Percentiles rank a stretch among this genome's conserved stretches.
These are phyloP conservation scores for Dictyostelium purpureum DNA, from an alignment of 78 protist species.

Conservation along the genomic window DNA sequence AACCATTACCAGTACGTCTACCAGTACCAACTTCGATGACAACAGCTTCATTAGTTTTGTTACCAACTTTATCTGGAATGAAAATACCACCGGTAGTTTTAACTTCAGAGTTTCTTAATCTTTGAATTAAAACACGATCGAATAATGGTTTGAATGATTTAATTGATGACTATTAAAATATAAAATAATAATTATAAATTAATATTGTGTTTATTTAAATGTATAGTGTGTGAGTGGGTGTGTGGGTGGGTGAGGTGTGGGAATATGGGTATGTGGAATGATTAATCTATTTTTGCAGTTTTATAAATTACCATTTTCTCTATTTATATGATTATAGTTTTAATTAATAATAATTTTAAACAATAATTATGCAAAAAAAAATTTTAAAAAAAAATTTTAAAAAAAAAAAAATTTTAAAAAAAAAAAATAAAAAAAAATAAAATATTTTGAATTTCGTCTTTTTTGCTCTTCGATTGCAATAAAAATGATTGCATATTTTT, in stretches of 20 bases:
- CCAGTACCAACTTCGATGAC: constrained; percentile 75
- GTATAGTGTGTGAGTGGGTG: not conserved
- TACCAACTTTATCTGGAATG: constrained; percentile 37
- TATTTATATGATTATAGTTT: too few species aligned
- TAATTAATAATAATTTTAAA: too few species aligned
- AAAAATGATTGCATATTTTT: too few species aligned
- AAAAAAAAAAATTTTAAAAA: too few species aligned
- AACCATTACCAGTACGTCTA: constrained; percentile 43
- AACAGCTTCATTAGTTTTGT: constrained; percentile 40
- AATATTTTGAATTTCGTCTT: too few species aligned
- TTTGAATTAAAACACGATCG: constrained; percentile 64
- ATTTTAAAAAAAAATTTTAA: too few species aligned
- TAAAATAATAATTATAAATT: too few species aligned
- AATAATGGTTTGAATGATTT: constrained; percentile 77
- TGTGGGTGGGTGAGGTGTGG: not conserved
- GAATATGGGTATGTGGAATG: not conserved
- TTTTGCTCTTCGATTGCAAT: too few species aligned
- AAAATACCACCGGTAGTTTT: constrained; percentile 67
- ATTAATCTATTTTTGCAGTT: too few species aligned
- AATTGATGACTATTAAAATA: constrained; percentile 36
- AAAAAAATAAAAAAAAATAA: too few species aligned
- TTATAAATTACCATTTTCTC: too few species aligned
- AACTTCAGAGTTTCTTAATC: constrained; percentile 24
- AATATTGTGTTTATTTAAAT: not conserved
- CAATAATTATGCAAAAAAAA: too few species aligned